A percentile compares a stretch with the other conserved stretches of the same genome.
Conservation (phyloP, 2,329 filamentous ascomycete genomes). For the Volutella citrinella region DNA sequence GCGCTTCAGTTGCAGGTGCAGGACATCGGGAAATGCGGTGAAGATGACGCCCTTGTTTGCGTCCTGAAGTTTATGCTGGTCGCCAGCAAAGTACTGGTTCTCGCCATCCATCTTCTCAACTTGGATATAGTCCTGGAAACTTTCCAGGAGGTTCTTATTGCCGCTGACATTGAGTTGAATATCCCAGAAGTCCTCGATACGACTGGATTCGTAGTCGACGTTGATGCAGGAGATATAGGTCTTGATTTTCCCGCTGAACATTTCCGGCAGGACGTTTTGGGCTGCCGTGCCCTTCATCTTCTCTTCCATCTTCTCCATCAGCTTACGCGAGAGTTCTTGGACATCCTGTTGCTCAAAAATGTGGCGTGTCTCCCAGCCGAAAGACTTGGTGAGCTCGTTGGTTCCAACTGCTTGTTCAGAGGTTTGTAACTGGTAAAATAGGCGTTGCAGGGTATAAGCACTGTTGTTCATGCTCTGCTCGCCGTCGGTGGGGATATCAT, state of each 20-base stretch:
- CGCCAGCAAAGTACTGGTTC: constrained; percentile 94
- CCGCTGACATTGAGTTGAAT: constrained; percentile 95
- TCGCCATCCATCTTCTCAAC: constrained; percentile 97
- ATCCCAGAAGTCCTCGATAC: constrained; percentile 98
- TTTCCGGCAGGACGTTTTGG: constrained; percentile 81
- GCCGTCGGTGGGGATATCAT: constrained; percentile 89
- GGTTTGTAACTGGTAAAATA: constrained; percentile 94
- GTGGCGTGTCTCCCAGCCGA: constrained; percentile 96
- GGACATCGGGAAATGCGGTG: constrained; percentile 86
- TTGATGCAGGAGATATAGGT: constrained; percentile 99
- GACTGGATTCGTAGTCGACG: constrained; percentile 93
- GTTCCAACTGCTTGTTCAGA: constrained; percentile 81
- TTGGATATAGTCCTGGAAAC: constrained; percentile 93
- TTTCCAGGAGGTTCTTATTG: constrained; percentile 89
- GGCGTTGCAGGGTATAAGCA: constrained; percentile 86
- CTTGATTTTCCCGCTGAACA: constrained; percentile 98
- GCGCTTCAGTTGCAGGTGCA: constrained; percentile 93
- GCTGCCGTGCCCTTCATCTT: constrained; percentile 97
- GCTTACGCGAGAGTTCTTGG: constrained; percentile 89
- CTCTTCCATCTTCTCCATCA: constrained; percentile 96
- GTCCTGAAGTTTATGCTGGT: constrained; percentile 89
- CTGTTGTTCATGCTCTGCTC: constrained; percentile 82
- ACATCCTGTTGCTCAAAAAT: constrained; percentile 99
- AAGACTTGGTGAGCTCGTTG: constrained; percentile 90
- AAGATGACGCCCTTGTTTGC: constrained; percentile 98